Base-by-base conservation (phyloP, 129 eudicot species). In the Centella asiatica region DNA sequence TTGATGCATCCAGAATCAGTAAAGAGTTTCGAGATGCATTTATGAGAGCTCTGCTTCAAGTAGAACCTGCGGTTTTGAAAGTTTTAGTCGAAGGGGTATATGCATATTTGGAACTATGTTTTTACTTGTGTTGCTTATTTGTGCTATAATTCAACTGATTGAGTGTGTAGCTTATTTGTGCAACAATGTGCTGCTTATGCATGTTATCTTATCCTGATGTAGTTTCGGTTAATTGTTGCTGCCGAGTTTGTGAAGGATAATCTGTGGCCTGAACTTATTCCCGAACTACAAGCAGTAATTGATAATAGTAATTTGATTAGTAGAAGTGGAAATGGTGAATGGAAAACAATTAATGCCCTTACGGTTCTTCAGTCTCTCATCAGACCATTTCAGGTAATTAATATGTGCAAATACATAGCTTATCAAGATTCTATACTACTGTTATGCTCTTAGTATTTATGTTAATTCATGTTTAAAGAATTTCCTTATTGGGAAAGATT, bases 371-470 rank as follows among this genome's bases (percentile, higher is more conserved):
- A 85, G 54, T 80, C 89, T 6, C 77, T 82, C 12, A 58, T 85
- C 58, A 79, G 95, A 64, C 95, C 95, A 60, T 85, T 85, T 60
- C 95, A 85, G 95, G 95, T 85, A 67, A 62, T 59, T 71, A 20
- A 60, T 33, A 37, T 34, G 58, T 53, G 44, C 24, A 27, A 45
- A 54, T 55, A 65, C 44, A 24, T 13, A 62, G 32, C 28, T 33
- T 27, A 11, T 56, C 12, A 29, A 28, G 22, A 39, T 39, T n/a
- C 36, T 57, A 26, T n/a, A 60, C 19, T 3, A 26, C 59, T 14
- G 5, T 26, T 36, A 51, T 14, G n/a, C 14, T 19, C 44, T 37
- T 20, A 3, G 18, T 23, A 19, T 31, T 61, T 44, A 13, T 64
- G 27, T 67, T 0, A 60, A 15, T 29, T 33, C 4, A 19, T 3